A percentile compares a stretch with the other conserved stretches of the same genome.
These are phyloP conservation scores for Colletotrichum zoysiae DNA, from an alignment of 2,329 filamentous ascomycete genomes.

Conservation along the genomic window DNA sequence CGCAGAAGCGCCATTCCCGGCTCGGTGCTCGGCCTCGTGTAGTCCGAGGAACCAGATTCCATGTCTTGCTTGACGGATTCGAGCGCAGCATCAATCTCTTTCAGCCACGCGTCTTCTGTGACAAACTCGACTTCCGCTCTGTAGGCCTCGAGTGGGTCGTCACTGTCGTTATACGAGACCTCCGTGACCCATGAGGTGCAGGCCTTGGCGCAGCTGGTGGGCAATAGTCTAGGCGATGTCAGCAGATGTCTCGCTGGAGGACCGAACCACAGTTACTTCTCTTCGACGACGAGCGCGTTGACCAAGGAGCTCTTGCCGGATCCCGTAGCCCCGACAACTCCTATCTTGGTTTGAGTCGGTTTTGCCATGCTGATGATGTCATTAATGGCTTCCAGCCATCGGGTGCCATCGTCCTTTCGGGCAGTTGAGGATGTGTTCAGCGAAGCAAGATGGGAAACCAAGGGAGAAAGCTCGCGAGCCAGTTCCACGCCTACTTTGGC, in stretches of 20 bases:
- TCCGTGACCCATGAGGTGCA: conserved; percentile 73
- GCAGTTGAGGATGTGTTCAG: too few relatives aligned
- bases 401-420: background rate
- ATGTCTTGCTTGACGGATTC: too few relatives aligned
- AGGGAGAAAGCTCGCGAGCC: background rate
- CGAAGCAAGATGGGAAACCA: too few relatives aligned
- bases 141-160: conserved; percentile 55
- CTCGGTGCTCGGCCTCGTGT: conserved; percentile 57
- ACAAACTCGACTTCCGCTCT: conserved; percentile 71
- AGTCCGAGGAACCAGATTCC: too few relatives aligned
- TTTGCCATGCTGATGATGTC: background rate
- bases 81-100: too few relatives aligned
- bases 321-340: background rate
- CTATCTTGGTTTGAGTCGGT: background rate
- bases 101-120: conserved; percentile 61
- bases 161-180: conserved; percentile 71
- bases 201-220: conserved; percentile 65
- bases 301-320: conserved; percentile 6
- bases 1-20: conserved; percentile 55
- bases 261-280: background rate
- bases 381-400: background rate
- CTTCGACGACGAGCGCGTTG: background rate
- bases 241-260: background rate
- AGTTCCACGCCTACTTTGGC: background rate
- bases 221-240: conserved; percentile 50